A percentile compares a stretch with the other conserved stretches of the same genome.
These are phyloP conservation scores for Fagus crenata DNA, from an alignment of 306 rosid genomes.

Conservation along the genomic window DNA sequence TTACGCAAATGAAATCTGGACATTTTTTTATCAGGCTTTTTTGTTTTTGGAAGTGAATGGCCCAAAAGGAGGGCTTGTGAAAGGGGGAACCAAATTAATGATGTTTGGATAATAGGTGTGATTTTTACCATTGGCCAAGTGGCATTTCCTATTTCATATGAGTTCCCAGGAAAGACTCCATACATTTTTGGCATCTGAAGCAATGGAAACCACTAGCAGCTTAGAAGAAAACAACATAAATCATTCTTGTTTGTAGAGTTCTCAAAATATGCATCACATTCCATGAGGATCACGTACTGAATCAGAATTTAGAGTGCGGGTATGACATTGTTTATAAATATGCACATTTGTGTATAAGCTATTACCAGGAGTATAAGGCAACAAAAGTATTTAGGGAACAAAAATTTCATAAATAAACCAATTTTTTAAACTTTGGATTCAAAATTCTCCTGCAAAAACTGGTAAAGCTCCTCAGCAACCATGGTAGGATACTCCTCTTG, in stretches of 20 bases:
- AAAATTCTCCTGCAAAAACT: slow-evolving; percentile 65
- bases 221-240: not conserved
- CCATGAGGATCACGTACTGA: not conserved
- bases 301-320: not conserved
- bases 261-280: not conserved
- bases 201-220: not conserved
- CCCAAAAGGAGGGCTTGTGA: too few relatives aligned
- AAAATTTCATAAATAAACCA: not conserved
- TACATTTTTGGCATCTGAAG: not conserved
- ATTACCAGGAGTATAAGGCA: not conserved
- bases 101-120: not conserved
- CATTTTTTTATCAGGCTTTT: too few relatives aligned
- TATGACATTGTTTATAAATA: not conserved
- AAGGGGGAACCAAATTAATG: not conserved
- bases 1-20: too few relatives aligned
- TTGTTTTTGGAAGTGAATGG: too few relatives aligned
- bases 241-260: not conserved
- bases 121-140: not conserved
- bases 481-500: slow-evolving; percentile 83
- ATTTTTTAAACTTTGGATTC: slow-evolving; percentile 29
- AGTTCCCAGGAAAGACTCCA: not conserved
- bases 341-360: slow-evolving; percentile 33
- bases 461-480: slow-evolving; percentile 77
- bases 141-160: not conserved
- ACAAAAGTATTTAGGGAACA: not conserved